Base-by-base conservation (phyloP, 805 yeast species). In the Barnettozyma pratensis region DNA sequence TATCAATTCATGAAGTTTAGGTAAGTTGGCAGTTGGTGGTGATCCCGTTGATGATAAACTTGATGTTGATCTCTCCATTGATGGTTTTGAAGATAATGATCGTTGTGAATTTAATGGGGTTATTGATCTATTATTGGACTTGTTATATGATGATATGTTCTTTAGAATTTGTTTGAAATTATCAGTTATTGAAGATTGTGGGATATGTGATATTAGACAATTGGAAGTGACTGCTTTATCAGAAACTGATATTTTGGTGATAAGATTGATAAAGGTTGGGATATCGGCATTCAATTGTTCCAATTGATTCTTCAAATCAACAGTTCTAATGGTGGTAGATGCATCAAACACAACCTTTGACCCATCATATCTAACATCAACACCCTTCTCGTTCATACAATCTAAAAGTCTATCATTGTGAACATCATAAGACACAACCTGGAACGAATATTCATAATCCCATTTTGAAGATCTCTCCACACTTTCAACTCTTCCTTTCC, bases 381-480 rank as follows among this genome's bases (percentile, higher is more conserved):
- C n/a, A 6, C 4, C 2, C 9, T 7, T 6, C 14, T 44, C 6
- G n/a, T 19, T 38, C 3, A 26, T 7, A 4, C 14, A 12, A 38
- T 44, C 42, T 19, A 4, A 8, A 26, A 44, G 37, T 7, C 11
- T 26, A 8, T 27, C 1, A 31, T 8, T 10, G 6, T 14, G 8
- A 7, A 7, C 10, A 37, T 42, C 46, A 31, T 14, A 31, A 5
- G 41, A 36, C n/a, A 42, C 32, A 2, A 28, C 11, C 31, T 49
- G 52, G 27, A 36, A 45, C 4, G 27, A 10, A 31, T 29, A 45
- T 3, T 41, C 10, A 14, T 41, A 42, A 14, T 25, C 6, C 19
- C 32, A 34, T 11, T 25, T 39, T 8, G 39, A 38, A 34, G 40
- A 48, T 9, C 37, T 42, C 30, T 39, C 48, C 9, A 47, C 34